These are phyloP conservation scores for Pluteus cervinus DNA, from an alignment of 768 basidiomycete species.

Conservation along the genomic window DNA sequence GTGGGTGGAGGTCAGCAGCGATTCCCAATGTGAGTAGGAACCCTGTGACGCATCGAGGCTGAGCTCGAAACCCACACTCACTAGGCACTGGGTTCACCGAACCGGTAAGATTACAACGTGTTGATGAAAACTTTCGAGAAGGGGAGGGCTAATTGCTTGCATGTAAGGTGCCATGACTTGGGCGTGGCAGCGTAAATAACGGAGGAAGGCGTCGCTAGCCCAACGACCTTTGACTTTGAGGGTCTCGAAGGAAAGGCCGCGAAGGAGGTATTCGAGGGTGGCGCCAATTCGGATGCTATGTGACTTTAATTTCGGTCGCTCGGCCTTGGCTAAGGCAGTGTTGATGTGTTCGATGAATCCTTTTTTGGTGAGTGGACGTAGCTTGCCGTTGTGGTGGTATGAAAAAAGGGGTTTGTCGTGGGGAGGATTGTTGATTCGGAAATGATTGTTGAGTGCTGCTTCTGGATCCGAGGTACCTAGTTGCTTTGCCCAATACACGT, in stretches of 20 bases:
- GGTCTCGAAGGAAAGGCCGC: not conserved
- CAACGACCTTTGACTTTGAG: conserved; percentile 6
- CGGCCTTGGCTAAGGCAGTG: too few relatives aligned
- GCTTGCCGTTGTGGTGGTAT: conserved; percentile 9
- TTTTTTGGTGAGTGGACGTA: conserved; percentile 18
- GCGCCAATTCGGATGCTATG: conserved; percentile 3
- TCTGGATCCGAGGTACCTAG: conserved; percentile 17
- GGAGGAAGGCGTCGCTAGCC: conserved; percentile 3
- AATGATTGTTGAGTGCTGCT: conserved; percentile 16
- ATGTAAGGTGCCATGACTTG: conserved; percentile 5
- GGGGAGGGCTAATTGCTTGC: not conserved
- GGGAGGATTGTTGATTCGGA: conserved; percentile 22
- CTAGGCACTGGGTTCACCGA: too few relatives aligned
- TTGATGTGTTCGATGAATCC: conserved; percentile 16
- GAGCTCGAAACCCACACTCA: too few relatives aligned
- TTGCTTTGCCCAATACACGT: conserved; percentile 26
- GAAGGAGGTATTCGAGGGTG: conserved; percentile 1
- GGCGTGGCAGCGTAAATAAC: conserved; percentile 1
- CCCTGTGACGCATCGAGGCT: too few relatives aligned
- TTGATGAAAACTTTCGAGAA: not conserved
- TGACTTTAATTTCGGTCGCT: too few relatives aligned
- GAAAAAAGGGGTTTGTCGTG: conserved; percentile 22
- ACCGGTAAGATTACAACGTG: too few relatives aligned
- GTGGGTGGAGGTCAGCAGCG: too few relatives aligned
- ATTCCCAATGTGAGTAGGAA: too few relatives aligned